phyloP scores from a whole-genome alignment of 805 yeast genomes.

The Yamadazyma sp. region DNA sequence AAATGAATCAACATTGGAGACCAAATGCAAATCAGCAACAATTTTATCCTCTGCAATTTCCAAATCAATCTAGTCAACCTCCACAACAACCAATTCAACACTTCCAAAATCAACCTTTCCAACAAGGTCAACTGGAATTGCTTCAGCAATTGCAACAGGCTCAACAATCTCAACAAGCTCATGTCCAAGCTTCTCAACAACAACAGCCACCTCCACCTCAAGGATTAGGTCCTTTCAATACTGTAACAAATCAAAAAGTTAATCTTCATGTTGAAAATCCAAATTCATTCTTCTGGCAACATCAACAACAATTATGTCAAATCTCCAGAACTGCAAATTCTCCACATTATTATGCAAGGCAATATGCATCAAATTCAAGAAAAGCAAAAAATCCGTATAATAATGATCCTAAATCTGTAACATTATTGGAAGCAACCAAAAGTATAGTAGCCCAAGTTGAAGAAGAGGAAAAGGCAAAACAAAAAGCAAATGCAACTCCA shows the following conservation, averaged over 20 bases:
- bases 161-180: conserved; percentile 16
- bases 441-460: conserved; percentile 32
- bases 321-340: conserved; percentile 60
- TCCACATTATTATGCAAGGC: conserved; percentile 82
- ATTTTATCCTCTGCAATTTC: not conserved
- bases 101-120: conserved; percentile 17
- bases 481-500: conserved; percentile 28
- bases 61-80: conserved; percentile 11
- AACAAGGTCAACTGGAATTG: conserved; percentile 20
- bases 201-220: conserved; percentile 20
- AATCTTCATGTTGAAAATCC: conserved; percentile 35
- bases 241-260: conserved; percentile 25
- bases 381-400: conserved; percentile 38
- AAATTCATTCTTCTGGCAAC: conserved; percentile 64
- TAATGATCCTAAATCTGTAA: conserved; percentile 34
- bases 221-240: conserved; percentile 18
- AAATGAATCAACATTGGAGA: conserved; percentile 13
- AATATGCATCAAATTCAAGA: conserved; percentile 69
- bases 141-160: conserved; percentile 27
- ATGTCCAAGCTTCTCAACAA: conserved; percentile 17
- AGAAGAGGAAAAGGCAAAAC: conserved; percentile 39
- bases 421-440: conserved; percentile 42
- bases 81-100: conserved; percentile 23
- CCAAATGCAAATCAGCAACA: conserved; percentile 1
- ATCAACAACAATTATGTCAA: conserved; percentile 70